A percentile compares a stretch with the other conserved stretches of the same genome.
Evolutionary conservation across 164 flowering plant species (phyloP).

Genomic region (Berberis thunbergii): DNA sequence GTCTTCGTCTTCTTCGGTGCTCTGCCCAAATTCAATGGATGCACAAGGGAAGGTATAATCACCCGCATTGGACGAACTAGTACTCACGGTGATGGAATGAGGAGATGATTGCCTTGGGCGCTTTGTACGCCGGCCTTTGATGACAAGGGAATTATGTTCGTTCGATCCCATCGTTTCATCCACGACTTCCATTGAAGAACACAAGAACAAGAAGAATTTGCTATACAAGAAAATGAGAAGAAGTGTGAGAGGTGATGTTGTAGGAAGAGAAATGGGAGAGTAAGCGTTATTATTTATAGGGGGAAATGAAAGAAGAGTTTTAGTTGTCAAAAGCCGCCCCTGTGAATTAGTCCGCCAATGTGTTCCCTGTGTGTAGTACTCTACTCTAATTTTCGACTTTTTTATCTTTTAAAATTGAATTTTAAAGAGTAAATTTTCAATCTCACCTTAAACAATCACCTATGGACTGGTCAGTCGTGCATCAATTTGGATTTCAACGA

Average conservation of each 20-base stretch:
- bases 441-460: too few species aligned
- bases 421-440: too few species aligned
- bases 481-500: too few species aligned
- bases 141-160: constrained; percentile 8
- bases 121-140: constrained; percentile 46
- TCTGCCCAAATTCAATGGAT: constrained; percentile 12
- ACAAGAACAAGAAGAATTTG: background rate
- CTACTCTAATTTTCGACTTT: too few species aligned
- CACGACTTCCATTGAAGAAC: constrained; percentile 21
- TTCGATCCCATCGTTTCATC: constrained; percentile 19
- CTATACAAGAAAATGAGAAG: background rate
- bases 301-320: constrained; percentile 2
- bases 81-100: background rate
- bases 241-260: constrained; percentile 6
- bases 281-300: constrained; percentile 8
- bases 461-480: too few species aligned
- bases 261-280: constrained; percentile 16
- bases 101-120: constrained; percentile 31
- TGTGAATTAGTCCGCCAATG: constrained; percentile 29
- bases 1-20: constrained; percentile 44
- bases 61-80: constrained; percentile 17
- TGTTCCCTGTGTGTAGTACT: constrained; percentile 3
- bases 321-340: constrained; percentile 29
- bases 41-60: constrained; percentile 6
- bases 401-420: too few species aligned